Conservation (phyloP, 768 basidiomycete species). For the Daedalea quercina region DNA sequence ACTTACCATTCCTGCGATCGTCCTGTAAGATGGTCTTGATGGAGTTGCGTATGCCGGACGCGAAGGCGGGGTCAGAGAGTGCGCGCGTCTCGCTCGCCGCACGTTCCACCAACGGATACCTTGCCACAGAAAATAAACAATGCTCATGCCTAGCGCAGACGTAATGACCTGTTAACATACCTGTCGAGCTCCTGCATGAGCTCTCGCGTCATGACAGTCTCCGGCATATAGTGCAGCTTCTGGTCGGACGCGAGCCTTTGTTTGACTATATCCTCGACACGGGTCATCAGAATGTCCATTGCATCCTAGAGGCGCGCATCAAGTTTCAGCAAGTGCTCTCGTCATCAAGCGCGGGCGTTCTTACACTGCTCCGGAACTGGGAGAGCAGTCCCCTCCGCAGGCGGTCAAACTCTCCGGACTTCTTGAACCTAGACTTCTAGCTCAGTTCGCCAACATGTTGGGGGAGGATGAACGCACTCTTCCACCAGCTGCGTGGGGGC, state of each 20-base stretch:
- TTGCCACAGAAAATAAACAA: constrained; percentile 15
- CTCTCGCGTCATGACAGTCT: constrained; percentile 50
- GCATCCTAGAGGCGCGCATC: constrained; percentile 35
- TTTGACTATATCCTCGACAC: constrained; percentile 56
- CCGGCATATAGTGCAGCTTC: constrained; percentile 43
- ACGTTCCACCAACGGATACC: constrained; percentile 62
- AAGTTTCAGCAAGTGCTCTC: not conserved
- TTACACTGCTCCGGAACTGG: constrained; percentile 56
- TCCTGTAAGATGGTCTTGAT: constrained; percentile 28
- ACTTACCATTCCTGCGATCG: constrained; percentile 14
- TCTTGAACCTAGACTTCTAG: constrained; percentile 55
- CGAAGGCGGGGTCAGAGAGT: constrained; percentile 19
- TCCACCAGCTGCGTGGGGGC: constrained; percentile 58
- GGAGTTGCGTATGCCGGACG: constrained; percentile 29
- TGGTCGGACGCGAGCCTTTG: constrained; percentile 48
- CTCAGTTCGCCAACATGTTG: not conserved
- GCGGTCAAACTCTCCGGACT: constrained; percentile 73
- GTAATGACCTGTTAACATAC: constrained; percentile 29
- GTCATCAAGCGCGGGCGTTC: constrained; percentile 16
- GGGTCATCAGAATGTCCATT: constrained; percentile 43
- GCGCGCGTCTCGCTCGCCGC: constrained; percentile 31
- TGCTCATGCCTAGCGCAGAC: not conserved
- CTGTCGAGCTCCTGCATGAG: constrained; percentile 69
- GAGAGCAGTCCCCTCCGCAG: constrained; percentile 57
- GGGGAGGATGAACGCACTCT: constrained; percentile 35